Percentiles rank a stretch among this genome's conserved stretches.
Conservation (phyloP, 202 grass and related monocot species). For the Brachypodium distachyon region DNA sequence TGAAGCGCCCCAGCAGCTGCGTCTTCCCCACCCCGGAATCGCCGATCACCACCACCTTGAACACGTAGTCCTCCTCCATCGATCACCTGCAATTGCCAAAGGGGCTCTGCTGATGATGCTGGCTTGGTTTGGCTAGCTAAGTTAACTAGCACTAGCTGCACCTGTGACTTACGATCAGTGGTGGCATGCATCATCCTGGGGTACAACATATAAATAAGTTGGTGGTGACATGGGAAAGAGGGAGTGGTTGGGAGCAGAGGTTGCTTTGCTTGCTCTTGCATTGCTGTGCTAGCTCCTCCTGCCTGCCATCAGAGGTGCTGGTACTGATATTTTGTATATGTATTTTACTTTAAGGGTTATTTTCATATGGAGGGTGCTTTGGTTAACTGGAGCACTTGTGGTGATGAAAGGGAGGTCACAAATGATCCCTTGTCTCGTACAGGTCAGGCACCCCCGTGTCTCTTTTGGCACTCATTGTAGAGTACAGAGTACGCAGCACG, state of each 20-base stretch:
- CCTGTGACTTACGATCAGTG: too few relatives aligned
- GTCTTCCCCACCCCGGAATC: slow-evolving; percentile 86
- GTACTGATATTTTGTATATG: background rate
- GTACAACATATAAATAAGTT: too few relatives aligned
- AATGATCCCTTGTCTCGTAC: background rate
- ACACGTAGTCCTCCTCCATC: slow-evolving; percentile 61
- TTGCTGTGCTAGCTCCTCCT: too few relatives aligned
- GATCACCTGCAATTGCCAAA: background rate
- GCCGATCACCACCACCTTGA: slow-evolving; percentile 79
- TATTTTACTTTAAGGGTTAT: background rate
- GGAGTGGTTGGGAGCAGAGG: slow-evolving; percentile 14
- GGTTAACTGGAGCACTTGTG: too few relatives aligned
- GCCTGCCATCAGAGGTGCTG: background rate
- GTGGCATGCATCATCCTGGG: too few relatives aligned
- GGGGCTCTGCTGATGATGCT: background rate
- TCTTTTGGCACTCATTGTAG: slow-evolving; percentile 21
- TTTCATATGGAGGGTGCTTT: background rate
- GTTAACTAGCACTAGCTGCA: background rate
- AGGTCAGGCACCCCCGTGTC: background rate
- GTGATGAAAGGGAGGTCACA: too few relatives aligned
- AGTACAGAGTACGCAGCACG: background rate
- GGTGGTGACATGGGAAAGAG: background rate
- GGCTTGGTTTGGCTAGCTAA: too few relatives aligned
- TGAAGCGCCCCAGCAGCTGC: slow-evolving; percentile 74
- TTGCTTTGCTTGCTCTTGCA: background rate